These are phyloP conservation scores for Nicotiana attenuata DNA, from an alignment of 257 asterid species.

Conservation along the genomic window DNA sequence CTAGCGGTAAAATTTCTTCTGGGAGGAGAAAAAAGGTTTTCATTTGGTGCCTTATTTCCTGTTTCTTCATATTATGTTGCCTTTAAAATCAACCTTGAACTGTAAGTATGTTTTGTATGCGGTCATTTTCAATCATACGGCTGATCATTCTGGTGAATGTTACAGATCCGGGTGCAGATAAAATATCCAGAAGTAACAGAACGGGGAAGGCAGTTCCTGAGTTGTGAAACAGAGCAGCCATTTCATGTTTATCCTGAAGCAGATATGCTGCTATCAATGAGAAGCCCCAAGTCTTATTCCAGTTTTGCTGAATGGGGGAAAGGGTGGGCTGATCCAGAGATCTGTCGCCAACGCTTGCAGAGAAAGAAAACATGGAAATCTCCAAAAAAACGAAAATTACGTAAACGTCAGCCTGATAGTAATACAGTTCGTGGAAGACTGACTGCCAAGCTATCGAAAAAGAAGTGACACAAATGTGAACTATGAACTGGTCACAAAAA, in stretches of 20 bases:
- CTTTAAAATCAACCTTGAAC: not conserved
- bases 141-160: not conserved
- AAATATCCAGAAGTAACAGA: conserved; percentile 49
- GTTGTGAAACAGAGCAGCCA: conserved; percentile 27
- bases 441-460: conserved; percentile 50
- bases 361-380: conserved; percentile 26
- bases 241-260: conserved; percentile 62
- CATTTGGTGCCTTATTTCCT: not conserved
- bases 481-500: not conserved
- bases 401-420: conserved; percentile 25
- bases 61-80: not conserved
- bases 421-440: conserved; percentile 69
- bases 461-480: conserved; percentile 10
- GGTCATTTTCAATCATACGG: not conserved
- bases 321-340: conserved; percentile 89
- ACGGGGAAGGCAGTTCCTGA: conserved; percentile 42
- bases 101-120: not conserved
- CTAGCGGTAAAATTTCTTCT: not conserved
- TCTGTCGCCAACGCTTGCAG: conserved; percentile 59
- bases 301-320: conserved; percentile 75
- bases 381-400: conserved; percentile 32
- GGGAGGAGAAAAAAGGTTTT: no score
- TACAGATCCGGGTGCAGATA: conserved; percentile 56
- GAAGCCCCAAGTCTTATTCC: conserved; percentile 37
- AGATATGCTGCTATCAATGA: conserved; percentile 57